Evolutionary conservation across 768 basidiomycete genomes (phyloP), one percentile per base, ranked within the genome.

Genomic region (Lactarius tabidus): DNA sequence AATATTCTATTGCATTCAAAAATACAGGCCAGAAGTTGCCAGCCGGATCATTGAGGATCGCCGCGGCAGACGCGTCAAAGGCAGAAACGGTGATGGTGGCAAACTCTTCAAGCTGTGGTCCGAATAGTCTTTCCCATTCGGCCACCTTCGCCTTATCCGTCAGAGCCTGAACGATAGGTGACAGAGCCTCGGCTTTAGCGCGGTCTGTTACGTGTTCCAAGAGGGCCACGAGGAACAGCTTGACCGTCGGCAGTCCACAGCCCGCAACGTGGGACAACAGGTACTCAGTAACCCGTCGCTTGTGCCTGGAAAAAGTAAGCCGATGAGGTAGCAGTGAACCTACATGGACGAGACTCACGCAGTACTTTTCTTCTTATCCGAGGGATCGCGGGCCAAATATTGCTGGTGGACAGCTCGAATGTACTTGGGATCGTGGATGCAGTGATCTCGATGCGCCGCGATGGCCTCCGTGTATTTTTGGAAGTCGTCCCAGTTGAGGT

Each of bases 231-330:
- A 98, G 75, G 14, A 77, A 72, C 14, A 84, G 71, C 65, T 86
- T 84, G 20, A 83, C 80, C 1, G 70, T 64, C 2, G 82, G 74
- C 3, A 83, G 72, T 2, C 79, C 75, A 67, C 89, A 82, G 5
- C 84, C 82, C 55, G 82, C 80, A 67, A 89, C 79, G 73, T 98
- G 95, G 1, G 95, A 95, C 7, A 91, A 77, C 0, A 97, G 74
- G 74, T 83, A 94, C 72, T 88, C 92, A 48, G 91, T 71, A 51
- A 95, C 77, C 15, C 86, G 83, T 66, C 83, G 82, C 71, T 85
- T 91, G 74, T 87, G 86, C 61, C 92, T 93, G 38, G 8, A 29
- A 57, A 17, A 51, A 52, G 18, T 10, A 20, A 51, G 23, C n/a
- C 17, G 51, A 17, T 38, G 26, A 18, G 18, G 29, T 12, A n/a